A percentile compares a stretch with the other conserved stretches of the same genome.
Conservation (phyloP, 2,329 filamentous ascomycete genomes). For the Colletotrichum sp. region DNA sequence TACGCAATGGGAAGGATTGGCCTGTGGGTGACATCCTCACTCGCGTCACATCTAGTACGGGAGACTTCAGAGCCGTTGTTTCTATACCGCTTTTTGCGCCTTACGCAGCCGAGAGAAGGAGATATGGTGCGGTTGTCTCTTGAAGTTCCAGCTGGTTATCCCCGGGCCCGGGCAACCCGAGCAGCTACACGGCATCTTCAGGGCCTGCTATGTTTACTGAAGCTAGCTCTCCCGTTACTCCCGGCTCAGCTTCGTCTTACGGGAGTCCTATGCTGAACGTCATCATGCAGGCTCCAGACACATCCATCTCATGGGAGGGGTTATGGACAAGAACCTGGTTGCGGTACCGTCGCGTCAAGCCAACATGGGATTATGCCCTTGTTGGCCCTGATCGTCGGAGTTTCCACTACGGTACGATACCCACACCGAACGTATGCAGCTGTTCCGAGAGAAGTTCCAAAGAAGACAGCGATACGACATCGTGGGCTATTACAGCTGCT, state of each 20-base stretch:
- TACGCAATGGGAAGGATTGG: too few species aligned
- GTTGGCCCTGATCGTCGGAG: background rate
- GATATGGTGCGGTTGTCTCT: too few species aligned
- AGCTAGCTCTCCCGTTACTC: background rate
- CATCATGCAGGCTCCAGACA: background rate
- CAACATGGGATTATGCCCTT: background rate
- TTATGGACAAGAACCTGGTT: background rate
- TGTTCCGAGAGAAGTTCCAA: background rate
- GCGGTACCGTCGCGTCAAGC: background rate
- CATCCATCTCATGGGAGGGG: background rate
- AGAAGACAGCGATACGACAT: background rate
- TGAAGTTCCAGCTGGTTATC: too few species aligned
- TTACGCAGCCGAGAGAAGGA: too few species aligned
- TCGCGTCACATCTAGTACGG: too few species aligned
- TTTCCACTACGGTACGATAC: fast-evolving
- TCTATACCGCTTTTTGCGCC: too few species aligned
- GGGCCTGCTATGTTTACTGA: background rate
- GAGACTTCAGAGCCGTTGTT: too few species aligned
- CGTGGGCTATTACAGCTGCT: background rate
- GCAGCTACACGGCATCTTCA: background rate
- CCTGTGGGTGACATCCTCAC: too few species aligned
- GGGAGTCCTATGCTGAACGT: background rate
- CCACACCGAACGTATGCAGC: background rate
- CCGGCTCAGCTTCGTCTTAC: background rate
- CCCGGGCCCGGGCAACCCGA: background rate